These are phyloP conservation scores for Eutrema heterophyllum DNA, from an alignment of 345 rosid genomes.

Conservation along the genomic window DNA sequence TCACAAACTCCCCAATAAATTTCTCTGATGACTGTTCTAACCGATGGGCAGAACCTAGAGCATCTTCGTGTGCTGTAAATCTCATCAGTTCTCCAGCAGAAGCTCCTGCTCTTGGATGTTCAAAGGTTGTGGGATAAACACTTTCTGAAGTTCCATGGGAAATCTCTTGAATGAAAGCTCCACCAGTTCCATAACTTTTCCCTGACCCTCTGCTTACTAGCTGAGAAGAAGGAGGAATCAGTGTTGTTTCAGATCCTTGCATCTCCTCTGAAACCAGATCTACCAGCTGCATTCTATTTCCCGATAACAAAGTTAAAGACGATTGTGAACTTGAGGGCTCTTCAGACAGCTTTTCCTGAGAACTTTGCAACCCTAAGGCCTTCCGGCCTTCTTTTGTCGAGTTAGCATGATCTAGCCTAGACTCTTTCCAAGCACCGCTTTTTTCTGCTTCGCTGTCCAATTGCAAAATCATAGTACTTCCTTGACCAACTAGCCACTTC, in stretches of 20 bases:
- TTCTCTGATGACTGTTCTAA: conserved; percentile 56
- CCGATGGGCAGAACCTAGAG: conserved; percentile 60
- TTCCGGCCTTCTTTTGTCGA: conserved; percentile 27
- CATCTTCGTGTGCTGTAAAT: conserved; percentile 40
- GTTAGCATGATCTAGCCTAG: conserved; percentile 31
- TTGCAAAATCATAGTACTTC: conserved; percentile 29
- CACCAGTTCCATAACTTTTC: conserved; percentile 26
- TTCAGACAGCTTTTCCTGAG: conserved; percentile 31
- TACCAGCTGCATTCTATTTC: conserved; percentile 31
- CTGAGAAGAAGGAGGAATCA: conserved; percentile 58
- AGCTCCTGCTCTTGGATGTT: conserved; percentile 31
- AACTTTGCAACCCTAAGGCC: conserved; percentile 30
- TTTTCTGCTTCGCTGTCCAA: conserved; percentile 30
- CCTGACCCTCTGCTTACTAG: conserved; percentile 37
- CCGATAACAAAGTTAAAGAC: conserved; percentile 35
- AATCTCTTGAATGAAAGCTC: conserved; percentile 33
- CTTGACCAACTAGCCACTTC: conserved; percentile 43
- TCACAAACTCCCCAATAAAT: conserved; percentile 63
- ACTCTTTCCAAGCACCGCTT: conserved; percentile 28
- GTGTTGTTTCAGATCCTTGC: conserved; percentile 40
- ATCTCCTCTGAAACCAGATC: conserved; percentile 35
- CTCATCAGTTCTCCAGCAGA: conserved; percentile 32
- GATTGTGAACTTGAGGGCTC: conserved; percentile 40
- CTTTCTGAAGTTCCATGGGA: conserved; percentile 42
- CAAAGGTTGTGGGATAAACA: conserved; percentile 30